A percentile compares a stretch with the other conserved stretches of the same genome.
Conservation (phyloP, 164 flowering plant genomes). For the Chloranthus sessilifolius region DNA sequence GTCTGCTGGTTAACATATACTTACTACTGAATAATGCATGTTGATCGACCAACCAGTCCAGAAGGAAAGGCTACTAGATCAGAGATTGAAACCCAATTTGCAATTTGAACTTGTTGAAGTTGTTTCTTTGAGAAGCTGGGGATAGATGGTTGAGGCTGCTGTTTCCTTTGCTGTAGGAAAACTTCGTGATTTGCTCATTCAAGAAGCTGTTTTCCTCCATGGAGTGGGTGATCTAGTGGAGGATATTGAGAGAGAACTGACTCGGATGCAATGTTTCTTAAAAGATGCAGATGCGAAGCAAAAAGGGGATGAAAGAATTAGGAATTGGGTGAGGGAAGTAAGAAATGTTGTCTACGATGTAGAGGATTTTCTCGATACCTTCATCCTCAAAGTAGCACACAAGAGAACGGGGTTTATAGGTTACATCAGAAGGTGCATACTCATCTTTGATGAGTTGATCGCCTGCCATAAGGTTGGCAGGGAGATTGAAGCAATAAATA, state of each 20-base stretch:
- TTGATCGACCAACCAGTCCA: too few relatives aligned
- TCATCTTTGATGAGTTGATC: neutral
- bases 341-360: slow-evolving; percentile 11
- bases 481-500: slow-evolving; percentile 3
- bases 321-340: slow-evolving; percentile 16
- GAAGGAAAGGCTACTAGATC: too few relatives aligned
- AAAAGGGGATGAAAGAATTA: slow-evolving; percentile 3
- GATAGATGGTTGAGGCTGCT: slow-evolving; percentile 7
- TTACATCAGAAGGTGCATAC: neutral
- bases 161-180: slow-evolving; percentile 12
- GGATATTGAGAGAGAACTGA: slow-evolving; percentile 16
- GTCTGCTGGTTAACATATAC: too few relatives aligned
- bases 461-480: neutral
- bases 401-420: neutral
- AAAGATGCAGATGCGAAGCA: slow-evolving; percentile 19
- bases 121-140: neutral
- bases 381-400: neutral
- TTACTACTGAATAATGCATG: too few relatives aligned
- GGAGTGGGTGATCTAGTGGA: slow-evolving; percentile 17
- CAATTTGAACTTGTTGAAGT: neutral
- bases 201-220: slow-evolving; percentile 12
- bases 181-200: slow-evolving; percentile 13
- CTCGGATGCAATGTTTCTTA: slow-evolving; percentile 22
- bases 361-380: slow-evolving; percentile 19
- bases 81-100: too few relatives aligned